Percentiles rank a stretch among this genome's conserved stretches.
Conservation (phyloP, 2,329 filamentous ascomycete genomes). For the Cladosporium halotolerans region DNA sequence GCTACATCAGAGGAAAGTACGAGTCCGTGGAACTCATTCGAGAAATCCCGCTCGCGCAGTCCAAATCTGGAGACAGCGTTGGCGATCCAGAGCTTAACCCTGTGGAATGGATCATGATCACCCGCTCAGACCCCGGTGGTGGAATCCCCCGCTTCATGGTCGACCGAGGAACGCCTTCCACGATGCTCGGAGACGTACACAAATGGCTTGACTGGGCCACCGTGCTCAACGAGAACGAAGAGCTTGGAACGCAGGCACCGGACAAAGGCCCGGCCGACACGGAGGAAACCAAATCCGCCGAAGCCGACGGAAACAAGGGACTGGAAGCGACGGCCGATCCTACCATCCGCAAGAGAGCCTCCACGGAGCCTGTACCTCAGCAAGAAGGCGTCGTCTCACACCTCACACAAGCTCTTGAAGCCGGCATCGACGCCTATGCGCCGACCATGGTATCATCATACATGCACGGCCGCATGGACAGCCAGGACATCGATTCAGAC, state of each 20-base stretch:
- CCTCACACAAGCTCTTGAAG: slow-evolving; percentile 25
- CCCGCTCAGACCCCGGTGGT: slow-evolving; percentile 79
- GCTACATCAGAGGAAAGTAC: slow-evolving; percentile 78
- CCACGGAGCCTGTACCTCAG: slow-evolving; percentile 10
- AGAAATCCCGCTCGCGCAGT: slow-evolving; percentile 59
- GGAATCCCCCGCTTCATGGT: slow-evolving; percentile 86
- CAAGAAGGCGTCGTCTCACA: slow-evolving; percentile 26
- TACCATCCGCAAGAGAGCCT: not conserved
- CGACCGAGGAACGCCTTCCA: slow-evolving; percentile 77
- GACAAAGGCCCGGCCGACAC: not conserved
- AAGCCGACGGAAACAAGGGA: not conserved
- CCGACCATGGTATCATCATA: slow-evolving; percentile 26
- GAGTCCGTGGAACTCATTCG: slow-evolving; percentile 89
- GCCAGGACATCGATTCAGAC: slow-evolving; percentile 11
- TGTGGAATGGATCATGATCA: slow-evolving; percentile 91
- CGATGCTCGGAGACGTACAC: slow-evolving; percentile 69
- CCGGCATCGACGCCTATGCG: slow-evolving; percentile 31
- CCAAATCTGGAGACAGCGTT: slow-evolving; percentile 24
- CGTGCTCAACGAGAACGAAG: slow-evolving; percentile 2
- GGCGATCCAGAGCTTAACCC: slow-evolving; percentile 50
- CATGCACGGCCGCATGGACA: slow-evolving; percentile 16
- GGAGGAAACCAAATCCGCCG: not conserved
- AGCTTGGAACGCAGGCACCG: not conserved
- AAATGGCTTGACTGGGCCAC: slow-evolving; percentile 76
- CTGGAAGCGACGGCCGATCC: not conserved